Base-by-base conservation (phyloP, 768 basidiomycete genomes). In the Scleroderma bovista region DNA sequence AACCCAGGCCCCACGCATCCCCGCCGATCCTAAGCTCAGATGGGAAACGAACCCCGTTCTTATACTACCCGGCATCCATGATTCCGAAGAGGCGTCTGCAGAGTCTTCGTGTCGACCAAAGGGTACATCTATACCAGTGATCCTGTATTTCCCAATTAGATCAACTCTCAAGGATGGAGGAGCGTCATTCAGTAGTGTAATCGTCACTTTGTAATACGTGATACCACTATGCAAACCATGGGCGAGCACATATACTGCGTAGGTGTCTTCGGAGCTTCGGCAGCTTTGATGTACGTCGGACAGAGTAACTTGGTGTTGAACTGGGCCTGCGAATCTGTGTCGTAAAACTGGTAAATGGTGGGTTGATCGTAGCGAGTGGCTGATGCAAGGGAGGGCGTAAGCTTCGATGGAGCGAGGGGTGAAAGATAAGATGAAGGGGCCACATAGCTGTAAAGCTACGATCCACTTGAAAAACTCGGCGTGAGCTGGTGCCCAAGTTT, bases 351-450 rank as follows among this genome's bases (percentile, higher is more conserved):
- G 64, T n/a, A 59, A 34, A 17, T 43, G 29, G 8, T 31, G 3
- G 45, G 51, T 23, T 11, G 23, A 31, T 37, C 7, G 2, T 16
- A 20, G 29, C 39, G 39, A n/a, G 2, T 22, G 19, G 44, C 29
- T 63, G 64, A 26, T 48, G 39, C 45, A 67, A 24, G 51, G 57
- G 40, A 46, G 46, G 26, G 41, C 61, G 44, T 23, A 72, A 3
- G 80, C 61, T 50, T 82, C 79, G 20, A 84, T 55, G 1, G 79
- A 73, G 6, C 74, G 76, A 1, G 72, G 65, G 50, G 74, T 78
- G 57, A 83, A 72, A 20, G 77, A 69, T 22, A 84, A 62, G n/a
- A 83, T 56, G 47, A 77, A 75, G 0, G 70, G 65, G 2, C 75
- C 79, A 34, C 77, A 67, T 36, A 82, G 69, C 16, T 66, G 70